Evolutionary conservation across 768 basidiomycete species (phyloP).

Genomic region (Pleurotus giganteus): DNA sequence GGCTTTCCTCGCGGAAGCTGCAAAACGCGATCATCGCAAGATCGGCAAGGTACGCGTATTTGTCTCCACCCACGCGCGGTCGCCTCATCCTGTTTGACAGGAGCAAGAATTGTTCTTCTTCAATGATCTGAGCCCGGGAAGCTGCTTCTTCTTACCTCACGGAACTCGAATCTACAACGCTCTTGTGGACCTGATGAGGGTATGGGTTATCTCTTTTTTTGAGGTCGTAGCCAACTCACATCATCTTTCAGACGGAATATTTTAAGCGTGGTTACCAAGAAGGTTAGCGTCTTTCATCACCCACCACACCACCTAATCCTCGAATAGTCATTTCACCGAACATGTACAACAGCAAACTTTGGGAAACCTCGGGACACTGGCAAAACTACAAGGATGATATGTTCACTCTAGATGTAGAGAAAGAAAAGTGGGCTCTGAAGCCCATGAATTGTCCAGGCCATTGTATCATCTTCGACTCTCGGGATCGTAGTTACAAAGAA

Average conservation of each 20-base stretch:
- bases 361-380: conserved; percentile 99
- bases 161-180: conserved; percentile 97
- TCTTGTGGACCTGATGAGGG: conserved; percentile 86
- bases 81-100: conserved; percentile 26
- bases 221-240: conserved; percentile 8
- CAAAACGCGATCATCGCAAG: conserved; percentile 96
- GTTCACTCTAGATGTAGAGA: conserved; percentile 93
- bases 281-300: conserved; percentile 40
- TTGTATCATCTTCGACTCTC: conserved; percentile 91
- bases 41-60: conserved; percentile 70
- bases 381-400: conserved; percentile 98
- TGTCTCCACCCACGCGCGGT: neutral
- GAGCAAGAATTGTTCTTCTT: conserved; percentile 99
- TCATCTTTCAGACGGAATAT: conserved; percentile 69
- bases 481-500: conserved; percentile 93
- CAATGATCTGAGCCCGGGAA: conserved; percentile 94
- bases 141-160: conserved; percentile 95
- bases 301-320: neutral
- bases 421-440: conserved; percentile 94
- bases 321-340: conserved; percentile 90
- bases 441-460: conserved; percentile 99
- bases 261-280: conserved; percentile 95
- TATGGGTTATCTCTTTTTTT: conserved; percentile 27
- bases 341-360: conserved; percentile 94
- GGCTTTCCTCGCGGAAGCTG: conserved; percentile 92